Base-by-base conservation (phyloP, 768 basidiomycete species). In the Trametes sanguinea region DNA sequence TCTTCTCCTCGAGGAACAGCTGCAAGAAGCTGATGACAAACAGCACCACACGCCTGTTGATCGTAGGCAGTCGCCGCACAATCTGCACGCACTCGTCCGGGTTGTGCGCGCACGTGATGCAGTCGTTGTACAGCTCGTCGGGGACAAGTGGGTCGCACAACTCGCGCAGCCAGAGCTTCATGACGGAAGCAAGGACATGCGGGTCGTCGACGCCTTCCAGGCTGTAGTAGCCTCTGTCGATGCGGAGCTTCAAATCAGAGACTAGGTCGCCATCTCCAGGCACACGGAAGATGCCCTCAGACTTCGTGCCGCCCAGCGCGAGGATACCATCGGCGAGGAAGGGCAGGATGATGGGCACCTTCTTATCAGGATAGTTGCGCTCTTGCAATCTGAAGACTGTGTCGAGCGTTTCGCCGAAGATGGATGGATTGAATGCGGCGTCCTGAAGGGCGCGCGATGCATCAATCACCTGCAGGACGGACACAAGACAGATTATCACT, bases 81-180 rank as follows among this genome's bases (percentile, higher is more conserved):
- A 96, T 88, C 45, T 80, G 81, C 53, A 95, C 81, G 69, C 90
- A 90, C 5, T 85, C 84, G 10, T 82, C 77, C 0, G 89, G 83
- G 44, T 91, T 85, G 43, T 83, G 78, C 3, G 92, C 81, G 56
- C 79, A 81, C 39, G 82, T 81, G 55, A 96, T 85, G 68, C 93
- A 95, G 67, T 94, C 91, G 70, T 96, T 93, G 79, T 96, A 98
- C 78, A 93, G 77, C 73, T 93, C 90, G 62, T 90, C 85, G 6
- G 95, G 95, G 13, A 98, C 84, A 46, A 97, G 82, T n/a, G 95
- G 95, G 63, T 95, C 92, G 67, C 88, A 84, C 27, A 98, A 83
- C 72, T 98, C 95, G 47, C 95, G 85, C 17, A 97, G 79, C 94
- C 94, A 98, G 6, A 95, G 81, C 76, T 98, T 97, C 75, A 96